phyloP scores from a whole-genome alignment of 2,329 filamentous ascomycete species.

The Macrophomina pseudophaseolina region DNA sequence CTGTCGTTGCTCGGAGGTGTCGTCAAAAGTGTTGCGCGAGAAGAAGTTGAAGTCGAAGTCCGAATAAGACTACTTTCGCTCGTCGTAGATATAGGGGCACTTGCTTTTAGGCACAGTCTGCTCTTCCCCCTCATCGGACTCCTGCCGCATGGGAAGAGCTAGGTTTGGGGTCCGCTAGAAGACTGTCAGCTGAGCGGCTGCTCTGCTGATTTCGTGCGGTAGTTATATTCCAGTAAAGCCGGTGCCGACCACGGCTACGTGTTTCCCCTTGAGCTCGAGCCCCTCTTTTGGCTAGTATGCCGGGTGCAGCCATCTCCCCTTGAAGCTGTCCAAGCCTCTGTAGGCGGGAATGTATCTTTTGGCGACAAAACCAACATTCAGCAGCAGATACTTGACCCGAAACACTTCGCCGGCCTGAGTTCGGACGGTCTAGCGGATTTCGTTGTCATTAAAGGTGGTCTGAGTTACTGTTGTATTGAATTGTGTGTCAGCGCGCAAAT shows the following conservation, averaged over 20 bases:
- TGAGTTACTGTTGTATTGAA: constrained; percentile 47
- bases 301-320: constrained; percentile 42
- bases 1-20: constrained; percentile 27
- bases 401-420: constrained; percentile 35
- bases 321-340: constrained; percentile 41
- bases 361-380: constrained; percentile 41
- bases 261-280: constrained; percentile 21
- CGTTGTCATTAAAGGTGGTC: constrained; percentile 41
- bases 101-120: constrained; percentile 32
- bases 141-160: constrained; percentile 33
- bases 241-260: constrained; percentile 36
- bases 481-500: constrained; percentile 45
- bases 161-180: constrained; percentile 40
- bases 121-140: neutral
- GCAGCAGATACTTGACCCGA: constrained; percentile 35
- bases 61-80: constrained; percentile 29
- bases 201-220: constrained; percentile 34
- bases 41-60: constrained; percentile 35
- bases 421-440: constrained; percentile 38
- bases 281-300: constrained; percentile 27
- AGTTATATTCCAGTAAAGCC: constrained; percentile 38
- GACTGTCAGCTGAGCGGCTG: constrained; percentile 32
- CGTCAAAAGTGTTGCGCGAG: constrained; percentile 30
- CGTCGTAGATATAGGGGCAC: constrained; percentile 49
- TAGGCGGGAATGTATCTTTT: constrained; percentile 41